These are phyloP conservation scores for Phytophthora ramorum DNA, from an alignment of 352 stramenopile genomes.

Conservation along the genomic window DNA sequence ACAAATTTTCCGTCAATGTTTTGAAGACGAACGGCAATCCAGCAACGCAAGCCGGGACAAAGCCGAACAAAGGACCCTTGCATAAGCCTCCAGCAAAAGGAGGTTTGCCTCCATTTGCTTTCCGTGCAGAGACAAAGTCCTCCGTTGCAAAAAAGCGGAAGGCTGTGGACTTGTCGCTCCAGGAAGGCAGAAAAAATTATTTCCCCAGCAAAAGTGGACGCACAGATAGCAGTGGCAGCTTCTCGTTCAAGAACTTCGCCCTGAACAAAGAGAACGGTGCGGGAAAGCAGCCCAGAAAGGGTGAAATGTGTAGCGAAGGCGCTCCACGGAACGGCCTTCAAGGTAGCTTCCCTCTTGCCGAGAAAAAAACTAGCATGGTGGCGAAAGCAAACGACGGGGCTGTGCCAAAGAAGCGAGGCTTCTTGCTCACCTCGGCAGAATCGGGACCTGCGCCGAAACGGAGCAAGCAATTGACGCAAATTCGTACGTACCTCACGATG, in stretches of 20 bases:
- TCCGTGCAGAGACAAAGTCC: slow-evolving; percentile 31
- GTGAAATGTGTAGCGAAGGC: neutral
- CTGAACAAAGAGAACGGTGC: slow-evolving; percentile 9
- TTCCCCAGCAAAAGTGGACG: slow-evolving; percentile 26
- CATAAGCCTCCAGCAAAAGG: slow-evolving; percentile 21
- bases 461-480: slow-evolving; percentile 16
- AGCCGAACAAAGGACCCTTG: slow-evolving; percentile 4
- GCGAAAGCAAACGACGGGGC: slow-evolving; percentile 11
- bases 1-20: slow-evolving; percentile 24
- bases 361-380: slow-evolving; percentile 1
- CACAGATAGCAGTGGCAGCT: neutral
- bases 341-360: slow-evolving; percentile 2
- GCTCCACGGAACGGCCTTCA: neutral
- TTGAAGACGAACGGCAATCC: slow-evolving; percentile 16
- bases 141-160: slow-evolving; percentile 39
- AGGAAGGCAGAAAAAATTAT: slow-evolving; percentile 1
- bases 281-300: slow-evolving; percentile 5
- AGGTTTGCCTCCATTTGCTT: slow-evolving; percentile 12
- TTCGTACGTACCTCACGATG: slow-evolving; percentile 15
- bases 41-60: slow-evolving; percentile 1
- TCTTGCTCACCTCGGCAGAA: slow-evolving; percentile 15
- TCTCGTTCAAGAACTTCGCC: slow-evolving; percentile 8
- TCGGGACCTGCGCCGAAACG: slow-evolving; percentile 19
- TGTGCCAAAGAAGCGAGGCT: slow-evolving; percentile 30
- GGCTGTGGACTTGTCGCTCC: slow-evolving; percentile 1